These are phyloP conservation scores for Coffea eugenioides DNA, from an alignment of 257 asterid genomes.

Conservation along the genomic window DNA sequence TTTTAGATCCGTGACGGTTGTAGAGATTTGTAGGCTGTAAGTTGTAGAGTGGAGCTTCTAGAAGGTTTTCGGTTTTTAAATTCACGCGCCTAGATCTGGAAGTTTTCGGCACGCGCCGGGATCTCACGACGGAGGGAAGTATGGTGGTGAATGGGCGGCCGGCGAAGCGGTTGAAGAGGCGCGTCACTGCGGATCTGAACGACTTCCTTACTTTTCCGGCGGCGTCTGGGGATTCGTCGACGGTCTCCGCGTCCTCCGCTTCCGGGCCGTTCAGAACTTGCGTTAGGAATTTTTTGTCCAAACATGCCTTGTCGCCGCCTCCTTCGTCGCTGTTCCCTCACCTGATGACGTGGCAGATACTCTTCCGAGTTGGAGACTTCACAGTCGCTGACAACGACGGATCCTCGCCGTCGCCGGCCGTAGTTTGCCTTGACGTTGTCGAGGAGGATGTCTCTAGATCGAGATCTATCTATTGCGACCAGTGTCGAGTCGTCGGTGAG, in stretches of 20 bases:
- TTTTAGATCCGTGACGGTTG: background rate
- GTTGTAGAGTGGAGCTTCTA: background rate
- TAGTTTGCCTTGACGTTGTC: conserved; percentile 72
- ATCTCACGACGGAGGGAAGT: conserved; percentile 10
- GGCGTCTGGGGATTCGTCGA: conserved; percentile 28
- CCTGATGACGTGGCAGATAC: conserved; percentile 83
- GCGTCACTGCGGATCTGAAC: conserved; percentile 71
- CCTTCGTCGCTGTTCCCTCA: conserved; percentile 81
- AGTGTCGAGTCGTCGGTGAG: conserved; percentile 99
- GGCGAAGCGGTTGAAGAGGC: conserved; percentile 64
- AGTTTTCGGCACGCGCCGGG: conserved; percentile 23
- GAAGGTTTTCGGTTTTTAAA: background rate
- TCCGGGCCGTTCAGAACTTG: conserved; percentile 56
- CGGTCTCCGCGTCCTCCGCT: conserved; percentile 22
- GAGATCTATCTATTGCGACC: conserved; percentile 93
- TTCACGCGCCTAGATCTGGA: conserved; percentile 9
- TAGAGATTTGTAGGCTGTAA: background rate
- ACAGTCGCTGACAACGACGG: conserved; percentile 47
- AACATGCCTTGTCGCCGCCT: conserved; percentile 72
- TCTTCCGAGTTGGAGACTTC: conserved; percentile 72
- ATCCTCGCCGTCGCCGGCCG: conserved; percentile 38
- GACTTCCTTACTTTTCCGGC: conserved; percentile 68
- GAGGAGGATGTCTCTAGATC: conserved; percentile 95
- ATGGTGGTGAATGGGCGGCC: conserved; percentile 72
- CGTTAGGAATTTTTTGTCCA: conserved; percentile 51